A percentile compares a stretch with the other conserved stretches of the same genome.
These are phyloP conservation scores for Sistotremastrum niveocremeum DNA, from an alignment of 768 basidiomycete genomes.

Conservation along the genomic window DNA sequence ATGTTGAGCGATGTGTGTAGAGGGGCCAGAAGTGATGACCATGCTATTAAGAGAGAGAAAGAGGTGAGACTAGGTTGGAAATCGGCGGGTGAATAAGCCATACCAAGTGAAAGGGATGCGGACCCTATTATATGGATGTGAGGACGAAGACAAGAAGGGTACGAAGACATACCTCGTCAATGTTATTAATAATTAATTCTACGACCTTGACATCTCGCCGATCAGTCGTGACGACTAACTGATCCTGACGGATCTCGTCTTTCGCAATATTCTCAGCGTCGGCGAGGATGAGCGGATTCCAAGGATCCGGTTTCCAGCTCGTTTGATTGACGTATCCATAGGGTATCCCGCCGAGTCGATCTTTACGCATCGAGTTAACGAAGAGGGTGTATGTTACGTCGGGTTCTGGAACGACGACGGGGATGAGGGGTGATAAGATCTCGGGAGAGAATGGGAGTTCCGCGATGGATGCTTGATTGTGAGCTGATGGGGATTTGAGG, in stretches of 20 bases:
- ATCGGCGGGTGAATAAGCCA: background rate
- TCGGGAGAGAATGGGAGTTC: background rate
- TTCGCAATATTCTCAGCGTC: background rate
- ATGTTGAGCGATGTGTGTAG: background rate
- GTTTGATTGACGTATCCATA: conserved; percentile 7
- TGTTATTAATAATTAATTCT: conserved; percentile 8
- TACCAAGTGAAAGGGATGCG: conserved; percentile 8
- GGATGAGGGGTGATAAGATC: background rate
- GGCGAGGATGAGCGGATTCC: conserved; percentile 1
- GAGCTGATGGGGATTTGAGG: background rate
- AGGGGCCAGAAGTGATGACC: conserved; percentile 9
- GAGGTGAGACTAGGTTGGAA: background rate
- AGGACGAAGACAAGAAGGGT: too few species aligned
- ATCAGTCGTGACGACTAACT: conserved; percentile 4
- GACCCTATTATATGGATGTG: background rate
- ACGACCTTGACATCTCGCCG: conserved; percentile 3
- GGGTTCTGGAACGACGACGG: conserved; percentile 1
- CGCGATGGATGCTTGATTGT: too few species aligned
- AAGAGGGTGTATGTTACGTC: conserved; percentile 2
- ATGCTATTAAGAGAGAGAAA: conserved; percentile 3
- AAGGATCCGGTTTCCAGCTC: conserved; percentile 1
- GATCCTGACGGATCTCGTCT: background rate
- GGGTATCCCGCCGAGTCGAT: conserved; percentile 3
- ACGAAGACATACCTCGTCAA: conserved; percentile 1
- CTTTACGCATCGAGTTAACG: conserved; percentile 3